A percentile compares a stretch with the other conserved stretches of the same genome.
These are phyloP conservation scores for Corrigiola litoralis DNA, from an alignment of 179 eudicot genomes.

Conservation along the genomic window DNA sequence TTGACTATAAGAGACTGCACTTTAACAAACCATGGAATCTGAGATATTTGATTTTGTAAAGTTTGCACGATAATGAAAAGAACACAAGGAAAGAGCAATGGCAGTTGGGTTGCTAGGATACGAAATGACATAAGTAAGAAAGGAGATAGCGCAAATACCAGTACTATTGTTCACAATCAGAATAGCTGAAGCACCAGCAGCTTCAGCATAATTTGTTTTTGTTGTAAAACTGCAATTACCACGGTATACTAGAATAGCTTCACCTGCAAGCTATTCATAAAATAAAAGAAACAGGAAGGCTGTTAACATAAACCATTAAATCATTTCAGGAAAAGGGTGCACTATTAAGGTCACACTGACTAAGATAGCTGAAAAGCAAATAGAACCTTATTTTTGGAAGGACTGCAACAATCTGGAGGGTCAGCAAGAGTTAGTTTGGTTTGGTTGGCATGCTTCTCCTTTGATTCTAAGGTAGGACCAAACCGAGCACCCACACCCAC, in stretches of 20 bases:
- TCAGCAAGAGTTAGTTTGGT: constrained; percentile 72
- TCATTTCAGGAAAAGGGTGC: not conserved
- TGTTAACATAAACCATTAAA: not conserved
- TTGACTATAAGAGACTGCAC: too few relatives aligned
- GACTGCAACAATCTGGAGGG: constrained; percentile 91
- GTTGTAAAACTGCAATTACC: constrained; percentile 92
- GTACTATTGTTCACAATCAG: constrained; percentile 75
- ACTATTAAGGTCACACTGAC: not conserved
- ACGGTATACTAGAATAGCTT: constrained; percentile 82
- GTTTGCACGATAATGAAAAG: not conserved
- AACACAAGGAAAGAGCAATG: too few relatives aligned
- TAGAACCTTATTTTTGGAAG: constrained; percentile 69
- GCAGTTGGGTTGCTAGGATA: too few relatives aligned
- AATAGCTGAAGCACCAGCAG: constrained; percentile 94
- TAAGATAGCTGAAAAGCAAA: not conserved
- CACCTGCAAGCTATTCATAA: constrained; percentile 70
- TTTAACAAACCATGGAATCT: too few relatives aligned
- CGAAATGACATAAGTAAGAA: not conserved
- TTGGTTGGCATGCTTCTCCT: constrained; percentile 84
- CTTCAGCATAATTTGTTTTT: constrained; percentile 81
- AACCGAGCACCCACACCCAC: constrained; percentile 98
- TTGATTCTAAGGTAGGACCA: constrained; percentile 85
- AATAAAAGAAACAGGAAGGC: not conserved
- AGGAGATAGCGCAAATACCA: constrained; percentile 37
- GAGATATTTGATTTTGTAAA: too few relatives aligned